A percentile compares a stretch with the other conserved stretches of the same genome.
Conservation (phyloP, 1,284 basidiomycete genomes). For the Ustilago curta region DNA sequence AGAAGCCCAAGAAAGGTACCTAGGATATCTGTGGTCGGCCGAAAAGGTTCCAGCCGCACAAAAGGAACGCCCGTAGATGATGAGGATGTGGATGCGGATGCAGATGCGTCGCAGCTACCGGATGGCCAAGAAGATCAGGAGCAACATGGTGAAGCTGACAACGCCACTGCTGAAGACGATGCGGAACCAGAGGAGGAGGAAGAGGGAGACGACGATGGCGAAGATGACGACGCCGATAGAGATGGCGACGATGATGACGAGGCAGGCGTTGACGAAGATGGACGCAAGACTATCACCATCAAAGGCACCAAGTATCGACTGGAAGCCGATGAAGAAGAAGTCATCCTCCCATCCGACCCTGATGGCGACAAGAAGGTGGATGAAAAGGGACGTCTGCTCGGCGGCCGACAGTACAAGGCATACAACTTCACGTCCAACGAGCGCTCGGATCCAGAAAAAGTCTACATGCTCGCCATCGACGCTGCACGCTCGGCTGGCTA, state of each 20-base stretch:
- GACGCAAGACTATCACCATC: conserved; percentile 77
- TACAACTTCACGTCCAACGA: conserved; percentile 84
- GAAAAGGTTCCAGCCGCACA: conserved; percentile 11
- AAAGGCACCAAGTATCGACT: conserved; percentile 82
- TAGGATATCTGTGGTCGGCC: conserved; percentile 25
- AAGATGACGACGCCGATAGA: conserved; percentile 21
- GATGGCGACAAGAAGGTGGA: conserved; percentile 95
- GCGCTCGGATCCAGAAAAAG: conserved; percentile 80
- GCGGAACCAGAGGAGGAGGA: conserved; percentile 21
- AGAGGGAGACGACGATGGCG: conserved; percentile 20
- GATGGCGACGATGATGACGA: conserved; percentile 31
- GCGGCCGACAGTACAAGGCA: conserved; percentile 88
- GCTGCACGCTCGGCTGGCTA: conserved; percentile 95
- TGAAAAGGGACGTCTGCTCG: conserved; percentile 82
- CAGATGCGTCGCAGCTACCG: conserved; percentile 5
- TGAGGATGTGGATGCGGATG: conserved; percentile 21
- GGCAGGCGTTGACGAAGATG: conserved; percentile 43
- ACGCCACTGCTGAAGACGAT: conserved; percentile 15
- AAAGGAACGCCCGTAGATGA: conserved; percentile 24
- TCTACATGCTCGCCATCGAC: conserved; percentile 96
- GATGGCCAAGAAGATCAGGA: conserved; percentile 19
- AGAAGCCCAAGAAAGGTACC: conserved; percentile 29
- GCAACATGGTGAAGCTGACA: conserved; percentile 9
- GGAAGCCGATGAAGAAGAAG: conserved; percentile 87
- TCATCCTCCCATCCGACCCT: conserved; percentile 82